Evolutionary conservation across 2,329 filamentous ascomycete species (phyloP).

Genomic region (Thelonectria rubi): DNA sequence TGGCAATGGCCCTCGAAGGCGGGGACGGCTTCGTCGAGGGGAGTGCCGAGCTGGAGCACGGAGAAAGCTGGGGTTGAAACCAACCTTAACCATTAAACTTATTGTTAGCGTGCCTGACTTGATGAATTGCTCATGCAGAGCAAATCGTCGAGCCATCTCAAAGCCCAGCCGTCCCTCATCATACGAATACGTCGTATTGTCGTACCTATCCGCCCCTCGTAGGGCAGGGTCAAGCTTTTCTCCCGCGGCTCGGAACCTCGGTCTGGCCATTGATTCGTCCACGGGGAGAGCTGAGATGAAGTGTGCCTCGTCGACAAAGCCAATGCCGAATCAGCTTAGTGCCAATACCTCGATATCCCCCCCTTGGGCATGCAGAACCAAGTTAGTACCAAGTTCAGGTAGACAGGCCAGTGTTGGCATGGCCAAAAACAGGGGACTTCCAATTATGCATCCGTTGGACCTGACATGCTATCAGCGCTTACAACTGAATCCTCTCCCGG

Average conservation of each 20-base stretch:
- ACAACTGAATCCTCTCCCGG: constrained; percentile 35
- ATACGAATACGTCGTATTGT: constrained; percentile 4
- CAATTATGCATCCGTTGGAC: background rate
- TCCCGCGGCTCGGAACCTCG: background rate
- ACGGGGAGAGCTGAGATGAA: background rate
- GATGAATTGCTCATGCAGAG: too few relatives aligned
- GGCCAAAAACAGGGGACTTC: background rate
- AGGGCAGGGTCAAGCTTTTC: background rate
- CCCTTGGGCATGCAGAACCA: too few relatives aligned
- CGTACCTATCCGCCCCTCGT: background rate
- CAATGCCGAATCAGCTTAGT: background rate
- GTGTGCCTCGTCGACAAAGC: constrained; percentile 20
- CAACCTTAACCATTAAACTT: too few relatives aligned
- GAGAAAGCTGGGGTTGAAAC: too few relatives aligned
- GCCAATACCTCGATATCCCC: background rate
- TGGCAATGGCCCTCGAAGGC: too few relatives aligned
- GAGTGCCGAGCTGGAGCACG: too few relatives aligned
- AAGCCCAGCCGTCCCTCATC: too few relatives aligned
- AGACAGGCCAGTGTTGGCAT: background rate
- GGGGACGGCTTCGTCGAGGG: too few relatives aligned
- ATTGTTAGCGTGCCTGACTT: too few relatives aligned
- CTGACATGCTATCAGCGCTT: constrained; percentile 16
- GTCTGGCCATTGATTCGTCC: background rate
- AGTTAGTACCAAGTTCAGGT: background rate
- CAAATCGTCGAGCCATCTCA: background rate